A percentile compares a stretch with the other conserved stretches of the same genome.
Evolutionary conservation across 495 filamentous ascomycete genomes (phyloP).

Genomic region (Jackrogersella minutella): DNA sequence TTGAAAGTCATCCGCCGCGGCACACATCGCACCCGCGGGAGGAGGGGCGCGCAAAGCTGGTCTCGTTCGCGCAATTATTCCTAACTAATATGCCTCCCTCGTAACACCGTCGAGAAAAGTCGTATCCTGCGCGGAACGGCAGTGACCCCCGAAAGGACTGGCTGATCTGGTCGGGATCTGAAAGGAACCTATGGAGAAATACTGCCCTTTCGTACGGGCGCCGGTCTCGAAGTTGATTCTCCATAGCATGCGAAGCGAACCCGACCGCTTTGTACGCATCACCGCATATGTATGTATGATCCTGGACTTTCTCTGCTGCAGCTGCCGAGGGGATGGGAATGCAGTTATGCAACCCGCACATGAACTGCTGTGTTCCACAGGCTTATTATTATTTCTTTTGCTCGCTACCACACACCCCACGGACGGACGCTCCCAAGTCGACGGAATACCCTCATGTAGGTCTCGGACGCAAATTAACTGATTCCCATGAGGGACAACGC

Average conservation of each 20-base stretch:
- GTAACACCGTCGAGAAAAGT: slow-evolving; percentile 26
- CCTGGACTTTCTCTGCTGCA: slow-evolving; percentile 23
- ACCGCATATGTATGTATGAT: slow-evolving; percentile 29
- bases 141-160: slow-evolving; percentile 26
- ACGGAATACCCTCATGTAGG: slow-evolving; percentile 37
- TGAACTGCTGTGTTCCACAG: slow-evolving; percentile 32
- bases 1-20: slow-evolving; percentile 9
- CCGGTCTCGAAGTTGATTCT: slow-evolving; percentile 16
- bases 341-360: slow-evolving; percentile 33
- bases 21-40: slow-evolving; percentile 8
- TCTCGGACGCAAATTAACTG: slow-evolving; percentile 28
- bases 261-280: slow-evolving; percentile 1
- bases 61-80: slow-evolving; percentile 36
- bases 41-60: slow-evolving; percentile 2
- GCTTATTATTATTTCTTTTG: too few species aligned
- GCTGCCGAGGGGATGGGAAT: slow-evolving; percentile 29
- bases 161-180: slow-evolving; percentile 30
- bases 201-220: background rate
- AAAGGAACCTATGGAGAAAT: slow-evolving; percentile 20
- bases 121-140: slow-evolving; percentile 23
- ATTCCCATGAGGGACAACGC: too few species aligned
- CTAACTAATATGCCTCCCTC: slow-evolving; percentile 31
- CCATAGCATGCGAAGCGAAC: slow-evolving; percentile 4
- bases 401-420: slow-evolving; percentile 30
- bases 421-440: slow-evolving; percentile 31